Evolutionary conservation across 192 early-diverging fungal genomes (phyloP), one percentile per base, ranked within the genome.

Genomic region (Chytriomyces sp.): DNA sequence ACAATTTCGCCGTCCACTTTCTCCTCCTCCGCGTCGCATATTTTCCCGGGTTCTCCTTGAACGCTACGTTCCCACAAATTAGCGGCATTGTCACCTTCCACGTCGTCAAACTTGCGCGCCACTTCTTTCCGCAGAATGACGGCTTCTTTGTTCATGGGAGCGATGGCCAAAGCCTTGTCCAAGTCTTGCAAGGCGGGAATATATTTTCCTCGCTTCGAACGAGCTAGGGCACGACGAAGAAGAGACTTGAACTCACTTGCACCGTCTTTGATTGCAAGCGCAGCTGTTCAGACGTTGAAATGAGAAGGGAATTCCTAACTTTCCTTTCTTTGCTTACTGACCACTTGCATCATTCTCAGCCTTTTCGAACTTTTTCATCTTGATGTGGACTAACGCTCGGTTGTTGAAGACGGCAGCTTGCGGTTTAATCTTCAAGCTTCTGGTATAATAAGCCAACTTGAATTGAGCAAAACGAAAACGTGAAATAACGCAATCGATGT

Each of bases 211-310:
- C 60, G 58, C 59, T 72, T 64, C 12, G n/a, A 60, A 31, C 44
- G 71, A 32, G 72, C 61, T 5, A 62, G 25, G n/a, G 71, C 65
- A 25, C 76, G 66, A 36, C 76, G 66, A 22, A 77, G 59, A 36
- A 38, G 39, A 12, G 76, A 60, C 67, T 77, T 77, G 37, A 75
- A 77, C 22, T 32, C n/a, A 8, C 19, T 31, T 3, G 17, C 19
- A 17, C 1, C 22, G 36, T 63, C 61, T 0, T 40, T 38, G 4
- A 31, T 71, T 26, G 2, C 56, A 61, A 22, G 60, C n/a, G 31
- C 32, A 73, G 64, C 60, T 39, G 37, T 72, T 34, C n/a, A 30
- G 7, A 36, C 4, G 26, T 14, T 73, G 44, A 37, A 26, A 22
- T 17, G 28, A 4, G 28, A 58, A 58, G 56, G 12, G 19, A 58